Base-by-base conservation (phyloP, 75 land plant genomes). In the Pinus albicaulis region DNA sequence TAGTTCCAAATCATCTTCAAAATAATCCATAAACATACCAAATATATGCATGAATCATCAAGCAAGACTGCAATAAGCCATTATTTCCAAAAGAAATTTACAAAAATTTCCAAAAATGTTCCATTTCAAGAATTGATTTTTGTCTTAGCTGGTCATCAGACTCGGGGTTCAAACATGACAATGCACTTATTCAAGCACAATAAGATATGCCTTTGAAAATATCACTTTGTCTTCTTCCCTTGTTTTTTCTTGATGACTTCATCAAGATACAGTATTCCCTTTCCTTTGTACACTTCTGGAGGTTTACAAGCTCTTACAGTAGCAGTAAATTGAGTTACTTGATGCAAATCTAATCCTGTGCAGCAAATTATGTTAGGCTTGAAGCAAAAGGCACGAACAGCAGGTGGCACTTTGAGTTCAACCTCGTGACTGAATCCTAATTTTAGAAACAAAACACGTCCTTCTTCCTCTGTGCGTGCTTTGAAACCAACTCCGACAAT, bases 241-340 rank as follows among this genome's bases (percentile, higher is more conserved):
- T 76, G 84, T 59, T 91, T 91, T 73, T 79, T 82, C 83, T 82
- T 86, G 24, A 91, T 76, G 59, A 89, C 89, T 74, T 89, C 93
- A 78, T 91, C 92, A 52, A 82, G 62, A 55, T 91, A 91, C 83
- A 86, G 76, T 22, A 91, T 89, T 22, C 93, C 92, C 78, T 91
- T 91, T 41, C 93, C 93, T 76, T 91, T 91, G 84, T 89, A 91
- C 17, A 82, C 85, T 64, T 91, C 93, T 20, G 92, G 93, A 31
- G 92, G 93, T 74, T 89, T 91, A 59, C 92, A 91, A 55, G 85
- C 79, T 13, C 93, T 78, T 31, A 91, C 80, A 72, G 85, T 56
- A 36, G 85, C 83, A 71, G 92, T 92, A 83, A 89, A 91, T 78
- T 91, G 93, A 22, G 75, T 79, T 6, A 86, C 86, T 76, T 83